Conservation (phyloP, 768 basidiomycete genomes). For the Suillus luteus region DNA sequence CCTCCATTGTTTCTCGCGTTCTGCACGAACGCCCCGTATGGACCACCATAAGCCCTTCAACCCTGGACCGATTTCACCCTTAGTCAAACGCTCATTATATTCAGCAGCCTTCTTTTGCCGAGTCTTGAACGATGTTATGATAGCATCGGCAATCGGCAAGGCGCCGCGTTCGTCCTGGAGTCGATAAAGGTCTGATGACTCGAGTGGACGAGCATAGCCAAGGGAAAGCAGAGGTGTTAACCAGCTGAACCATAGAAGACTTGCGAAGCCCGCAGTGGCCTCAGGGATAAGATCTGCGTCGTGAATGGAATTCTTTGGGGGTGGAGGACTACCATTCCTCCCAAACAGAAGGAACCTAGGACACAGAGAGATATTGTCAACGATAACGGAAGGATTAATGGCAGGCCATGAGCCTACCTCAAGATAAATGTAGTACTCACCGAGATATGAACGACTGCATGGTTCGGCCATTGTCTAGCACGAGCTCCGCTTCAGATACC, state of each 20-base stretch:
- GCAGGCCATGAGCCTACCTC: background rate
- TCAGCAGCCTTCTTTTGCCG: constrained; percentile 56
- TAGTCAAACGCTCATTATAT: constrained; percentile 71
- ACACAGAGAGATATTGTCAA: background rate
- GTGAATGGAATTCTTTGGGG: constrained; percentile 54
- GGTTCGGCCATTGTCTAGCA: background rate
- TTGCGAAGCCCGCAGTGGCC: constrained; percentile 58
- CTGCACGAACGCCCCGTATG: constrained; percentile 46
- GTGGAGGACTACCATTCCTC: constrained; percentile 30
- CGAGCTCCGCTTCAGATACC: background rate
- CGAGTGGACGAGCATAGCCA: constrained; percentile 80
- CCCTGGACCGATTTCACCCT: constrained; percentile 62
- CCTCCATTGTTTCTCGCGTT: constrained; percentile 65
- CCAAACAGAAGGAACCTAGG: constrained; percentile 9
- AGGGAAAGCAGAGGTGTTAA: constrained; percentile 68
- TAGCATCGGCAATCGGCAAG: constrained; percentile 57
- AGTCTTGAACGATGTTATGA: constrained; percentile 64
- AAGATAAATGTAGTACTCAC: background rate
- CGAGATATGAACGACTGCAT: background rate
- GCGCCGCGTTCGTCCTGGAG: constrained; percentile 66
- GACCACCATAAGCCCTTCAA: constrained; percentile 60
- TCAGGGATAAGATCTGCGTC: constrained; percentile 69
- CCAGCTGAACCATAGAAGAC: constrained; percentile 72
- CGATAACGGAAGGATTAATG: background rate
- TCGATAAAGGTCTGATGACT: constrained; percentile 80